Evolutionary conservation across 768 basidiomycete genomes (phyloP).

Genomic region (Lactarius akahatsu): DNA sequence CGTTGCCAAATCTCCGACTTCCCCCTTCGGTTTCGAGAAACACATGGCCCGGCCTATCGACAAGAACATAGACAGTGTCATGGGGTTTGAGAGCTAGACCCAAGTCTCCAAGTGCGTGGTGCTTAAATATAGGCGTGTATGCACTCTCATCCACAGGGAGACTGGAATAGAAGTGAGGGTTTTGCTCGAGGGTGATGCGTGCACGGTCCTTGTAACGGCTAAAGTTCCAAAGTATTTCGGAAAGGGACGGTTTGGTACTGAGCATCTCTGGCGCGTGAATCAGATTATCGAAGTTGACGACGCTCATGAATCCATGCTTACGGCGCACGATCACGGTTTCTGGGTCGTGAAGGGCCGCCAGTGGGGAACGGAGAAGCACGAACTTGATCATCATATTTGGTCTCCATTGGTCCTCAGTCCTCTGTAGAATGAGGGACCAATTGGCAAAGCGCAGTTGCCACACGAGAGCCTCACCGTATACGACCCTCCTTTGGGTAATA

Average conservation of each 20-base stretch:
- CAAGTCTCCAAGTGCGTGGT: neutral
- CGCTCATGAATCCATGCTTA: neutral
- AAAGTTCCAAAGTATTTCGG: constrained; percentile 23
- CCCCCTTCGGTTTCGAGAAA: neutral
- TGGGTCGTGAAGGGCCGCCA: neutral
- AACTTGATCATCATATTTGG: neutral
- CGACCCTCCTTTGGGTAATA: neutral
- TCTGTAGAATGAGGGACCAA: neutral
- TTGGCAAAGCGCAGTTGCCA: neutral
- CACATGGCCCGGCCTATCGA: constrained; percentile 5
- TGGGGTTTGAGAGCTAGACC: too few relatives aligned
- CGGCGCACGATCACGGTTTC: neutral
- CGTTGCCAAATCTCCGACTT: too few relatives aligned
- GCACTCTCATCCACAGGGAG: neutral
- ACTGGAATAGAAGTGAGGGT: constrained; percentile 17
- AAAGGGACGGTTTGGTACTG: neutral
- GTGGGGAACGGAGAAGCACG: neutral
- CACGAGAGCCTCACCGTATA: neutral
- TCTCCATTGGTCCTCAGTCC: neutral
- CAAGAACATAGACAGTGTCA: constrained; percentile 6
- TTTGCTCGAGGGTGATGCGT: constrained; percentile 15
- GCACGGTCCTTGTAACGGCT: neutral
- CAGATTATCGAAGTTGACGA: neutral
- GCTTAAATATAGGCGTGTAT: too few relatives aligned
- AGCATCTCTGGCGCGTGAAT: constrained; percentile 7